Conservation (phyloP, 257 asterid genomes). For the Ballota nigra region DNA sequence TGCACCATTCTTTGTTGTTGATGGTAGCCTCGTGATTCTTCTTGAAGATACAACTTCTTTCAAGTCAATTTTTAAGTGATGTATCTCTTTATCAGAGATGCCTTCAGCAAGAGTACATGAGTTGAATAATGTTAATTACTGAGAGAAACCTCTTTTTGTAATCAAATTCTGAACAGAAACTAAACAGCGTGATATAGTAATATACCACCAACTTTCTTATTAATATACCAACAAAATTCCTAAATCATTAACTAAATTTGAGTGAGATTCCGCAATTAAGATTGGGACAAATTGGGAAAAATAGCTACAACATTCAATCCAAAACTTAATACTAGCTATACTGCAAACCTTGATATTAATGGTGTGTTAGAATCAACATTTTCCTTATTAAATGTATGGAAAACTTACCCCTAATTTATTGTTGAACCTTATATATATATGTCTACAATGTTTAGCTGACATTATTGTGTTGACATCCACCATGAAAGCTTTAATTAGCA, state of each 20-base stretch:
- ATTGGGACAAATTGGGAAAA: background rate
- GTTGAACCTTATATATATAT: background rate
- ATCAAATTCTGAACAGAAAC: background rate
- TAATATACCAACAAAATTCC: background rate
- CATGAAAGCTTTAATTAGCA: constrained; percentile 7
- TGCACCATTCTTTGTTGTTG: constrained; percentile 60
- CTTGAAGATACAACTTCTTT: constrained; percentile 49
- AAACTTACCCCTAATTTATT: constrained; percentile 1
- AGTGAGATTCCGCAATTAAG: background rate
- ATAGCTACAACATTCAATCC: background rate
- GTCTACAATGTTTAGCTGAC: constrained; percentile 4
- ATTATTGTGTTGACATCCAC: background rate
- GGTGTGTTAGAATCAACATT: background rate
- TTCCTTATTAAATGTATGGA: background rate
- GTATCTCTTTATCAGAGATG: constrained; percentile 57
- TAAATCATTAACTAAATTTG: background rate
- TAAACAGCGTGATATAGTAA: background rate
- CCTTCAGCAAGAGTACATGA: constrained; percentile 43
- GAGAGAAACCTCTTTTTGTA: background rate
- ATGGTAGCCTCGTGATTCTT: constrained; percentile 53
- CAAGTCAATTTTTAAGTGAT: constrained; percentile 48
- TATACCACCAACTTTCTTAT: background rate
- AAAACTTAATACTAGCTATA: background rate
- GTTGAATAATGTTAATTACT: constrained; percentile 11
- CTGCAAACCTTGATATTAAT: background rate